Base-by-base conservation (phyloP, 352 stramenopile genomes). In the Phytophthora foliorum region DNA sequence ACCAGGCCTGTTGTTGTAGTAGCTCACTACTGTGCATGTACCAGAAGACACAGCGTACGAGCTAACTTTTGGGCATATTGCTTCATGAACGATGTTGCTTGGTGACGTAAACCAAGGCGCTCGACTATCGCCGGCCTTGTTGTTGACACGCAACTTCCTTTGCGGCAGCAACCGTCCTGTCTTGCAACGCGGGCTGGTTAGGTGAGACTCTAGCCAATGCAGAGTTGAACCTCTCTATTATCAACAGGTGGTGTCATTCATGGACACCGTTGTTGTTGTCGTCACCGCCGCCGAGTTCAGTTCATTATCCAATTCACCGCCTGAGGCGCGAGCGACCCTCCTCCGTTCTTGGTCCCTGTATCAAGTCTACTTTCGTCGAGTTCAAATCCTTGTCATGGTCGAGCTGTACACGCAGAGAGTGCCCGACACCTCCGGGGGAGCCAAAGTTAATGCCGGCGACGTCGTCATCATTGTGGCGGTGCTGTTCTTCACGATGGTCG, bases 371-470 rank as follows among this genome's bases (percentile, higher is more conserved):
- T 19, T 13, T 24, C 38, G 17, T 41, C 41, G 17, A 38, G 17
- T 57, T 63, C 63, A 56, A 48, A 34, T 46, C 27, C 21, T 42
- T 32, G 19, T 32, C 36, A 80, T 80, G 72, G 72, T 70, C 27
- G 54, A 74, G 63, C 46, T 80, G 25, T 73, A 74, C 59, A 79
- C 62, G 0, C 74, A 71, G 50, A 54, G 17, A 13, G 70, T 76
- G 17, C 74, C 74, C 19, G 62, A 77, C 41, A 74, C 58, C 7
- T 82, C 74, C 16, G 55, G 52, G 4, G 70, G 63, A 22, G 62
- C 67, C 41, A 77, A 75, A 41, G 72, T 82, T 49, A 78, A 78
- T 52, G 54, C 54, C 39, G 62, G 49, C 48, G 74, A 82, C 59
- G 68, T 79, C 34, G 3, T 77, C 46, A 79, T 82, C 41, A 73